Evolutionary conservation across 2,329 filamentous ascomycete species (phyloP), one percentile per base, ranked within the genome.

Genomic region (Neopestalotiopsis rosae): DNA sequence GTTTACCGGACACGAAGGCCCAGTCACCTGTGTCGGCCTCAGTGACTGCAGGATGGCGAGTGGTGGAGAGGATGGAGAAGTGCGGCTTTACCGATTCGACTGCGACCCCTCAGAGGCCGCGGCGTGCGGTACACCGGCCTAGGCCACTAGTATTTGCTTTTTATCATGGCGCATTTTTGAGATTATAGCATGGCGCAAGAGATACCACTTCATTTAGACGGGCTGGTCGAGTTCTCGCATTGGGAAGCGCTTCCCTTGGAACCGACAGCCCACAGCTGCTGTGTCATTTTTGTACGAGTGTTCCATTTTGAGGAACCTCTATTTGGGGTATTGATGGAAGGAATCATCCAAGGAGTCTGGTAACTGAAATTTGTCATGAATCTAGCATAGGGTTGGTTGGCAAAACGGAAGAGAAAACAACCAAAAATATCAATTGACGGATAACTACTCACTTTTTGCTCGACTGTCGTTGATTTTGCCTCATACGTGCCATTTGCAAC

Each of bases 21-120:
- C 96, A 0, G 94, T 98, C 3, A 98, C 95, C 3, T 98, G 95
- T 78, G 92, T 98, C 52, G 95, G 93, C 1, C 84, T 99, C 6
- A 97, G 94, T 75, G 96, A 98, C 78, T 93, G 91, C 74, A 88
- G 93, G 56, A 92, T 99, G 85, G 93, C 94, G 38, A 97, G 93
- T 74, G 96, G 95, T 5, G 94, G 95, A 76, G 96, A 98, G 80
- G 96, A 99, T 78, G 94, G 94, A 72, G 94, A 97, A 75, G 93
- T 98, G 42, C 86, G 95, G 66, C 86, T 99, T 75, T 94, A 95
- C 79, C 93, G 90, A 75, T 95, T 95, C 76, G 87, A 89, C 71
- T 85, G 83, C 24, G 83, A 86, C 66, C 77, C 75, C 10, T 74
- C 73, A 13, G 80, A 81, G 57, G 80, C 85, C 45, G 83, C 84